These are phyloP conservation scores for Hyphodiscus hymeniophilus DNA, from an alignment of 495 filamentous ascomycete genomes.

Conservation along the genomic window DNA sequence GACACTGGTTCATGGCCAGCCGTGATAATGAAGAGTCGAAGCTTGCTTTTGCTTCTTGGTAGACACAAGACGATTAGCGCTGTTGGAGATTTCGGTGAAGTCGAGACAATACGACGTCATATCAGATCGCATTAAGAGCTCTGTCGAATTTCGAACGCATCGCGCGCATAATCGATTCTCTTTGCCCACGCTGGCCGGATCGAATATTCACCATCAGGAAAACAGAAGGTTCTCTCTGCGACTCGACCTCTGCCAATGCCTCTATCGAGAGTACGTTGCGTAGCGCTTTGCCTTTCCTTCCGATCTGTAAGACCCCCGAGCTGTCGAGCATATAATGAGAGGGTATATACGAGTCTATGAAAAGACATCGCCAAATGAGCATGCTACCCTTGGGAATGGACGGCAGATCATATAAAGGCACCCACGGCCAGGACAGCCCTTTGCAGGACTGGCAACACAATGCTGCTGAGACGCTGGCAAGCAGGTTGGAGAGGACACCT, in stretches of 20 bases:
- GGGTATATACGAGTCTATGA: constrained; percentile 12
- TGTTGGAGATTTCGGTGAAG: too few species aligned
- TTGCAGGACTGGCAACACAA: constrained; percentile 29
- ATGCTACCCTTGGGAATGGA: constrained; percentile 27
- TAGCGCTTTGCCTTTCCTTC: too few species aligned
- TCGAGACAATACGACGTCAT: too few species aligned
- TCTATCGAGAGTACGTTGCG: neutral
- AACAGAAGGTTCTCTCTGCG: too few species aligned
- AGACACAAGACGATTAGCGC: constrained; percentile 10
- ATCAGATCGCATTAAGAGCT: too few species aligned
- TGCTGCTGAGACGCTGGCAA: constrained; percentile 24
- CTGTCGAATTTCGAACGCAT: too few species aligned
- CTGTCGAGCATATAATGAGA: constrained; percentile 1
- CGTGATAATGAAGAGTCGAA: constrained; percentile 19
- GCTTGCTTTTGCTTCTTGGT: constrained; percentile 15
- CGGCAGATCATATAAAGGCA: constrained; percentile 19
- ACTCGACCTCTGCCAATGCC: neutral
- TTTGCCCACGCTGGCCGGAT: too few species aligned
- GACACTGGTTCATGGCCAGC: constrained; percentile 7
- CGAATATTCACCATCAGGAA: too few species aligned
- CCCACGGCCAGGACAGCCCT: constrained; percentile 22
- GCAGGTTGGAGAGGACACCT: constrained; percentile 19
- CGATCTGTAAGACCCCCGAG: neutral
- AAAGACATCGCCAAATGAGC: constrained; percentile 25
- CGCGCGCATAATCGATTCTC: too few species aligned